Percentiles rank a stretch among this genome's conserved stretches.
These are phyloP conservation scores for Torrubiellomyces zombiae DNA, from an alignment of 2,329 filamentous ascomycete genomes.

Conservation along the genomic window DNA sequence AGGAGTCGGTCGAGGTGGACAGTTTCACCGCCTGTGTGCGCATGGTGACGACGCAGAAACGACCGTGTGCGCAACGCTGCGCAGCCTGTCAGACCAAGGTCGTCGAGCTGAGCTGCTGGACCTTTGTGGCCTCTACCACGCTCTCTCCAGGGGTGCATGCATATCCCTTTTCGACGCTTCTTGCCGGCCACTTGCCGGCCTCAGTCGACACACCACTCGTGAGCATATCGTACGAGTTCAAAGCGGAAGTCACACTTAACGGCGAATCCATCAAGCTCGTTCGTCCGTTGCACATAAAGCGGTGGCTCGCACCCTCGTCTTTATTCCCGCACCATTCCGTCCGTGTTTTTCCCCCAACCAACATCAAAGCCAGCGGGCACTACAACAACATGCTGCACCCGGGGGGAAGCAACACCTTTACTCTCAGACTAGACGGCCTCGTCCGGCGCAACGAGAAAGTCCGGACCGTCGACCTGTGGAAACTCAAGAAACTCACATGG, in stretches of 20 bases:
- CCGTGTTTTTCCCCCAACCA: constrained; percentile 90
- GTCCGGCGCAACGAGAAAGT: constrained; percentile 50
- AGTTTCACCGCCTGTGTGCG: constrained; percentile 57
- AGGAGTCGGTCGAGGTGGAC: constrained; percentile 50
- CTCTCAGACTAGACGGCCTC: constrained; percentile 74
- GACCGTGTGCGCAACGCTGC: constrained; percentile 68
- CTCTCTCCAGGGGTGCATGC: constrained; percentile 45
- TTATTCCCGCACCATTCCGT: constrained; percentile 76
- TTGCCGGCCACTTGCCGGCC: constrained; percentile 74
- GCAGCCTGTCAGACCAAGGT: constrained; percentile 54
- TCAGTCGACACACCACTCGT: constrained; percentile 60
- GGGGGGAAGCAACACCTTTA: constrained; percentile 63
- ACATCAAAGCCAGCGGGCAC: constrained; percentile 72
- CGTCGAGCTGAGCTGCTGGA: constrained; percentile 65
- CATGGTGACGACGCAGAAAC: constrained; percentile 59
- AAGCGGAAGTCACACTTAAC: constrained; percentile 45
- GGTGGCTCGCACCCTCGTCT: constrained; percentile 56
- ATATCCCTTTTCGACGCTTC: constrained; percentile 78
- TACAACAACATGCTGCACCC: constrained; percentile 75
- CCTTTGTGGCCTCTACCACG: constrained; percentile 45
- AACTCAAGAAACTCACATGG: constrained; percentile 83
- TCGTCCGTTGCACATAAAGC: constrained; percentile 56
- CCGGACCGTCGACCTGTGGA: constrained; percentile 66
- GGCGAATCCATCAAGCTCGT: constrained; percentile 42
- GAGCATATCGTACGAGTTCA: constrained; percentile 63